Evolutionary conservation across 2,329 filamentous ascomycete species (phyloP).

Genomic region (Neoarthrinium moseri): DNA sequence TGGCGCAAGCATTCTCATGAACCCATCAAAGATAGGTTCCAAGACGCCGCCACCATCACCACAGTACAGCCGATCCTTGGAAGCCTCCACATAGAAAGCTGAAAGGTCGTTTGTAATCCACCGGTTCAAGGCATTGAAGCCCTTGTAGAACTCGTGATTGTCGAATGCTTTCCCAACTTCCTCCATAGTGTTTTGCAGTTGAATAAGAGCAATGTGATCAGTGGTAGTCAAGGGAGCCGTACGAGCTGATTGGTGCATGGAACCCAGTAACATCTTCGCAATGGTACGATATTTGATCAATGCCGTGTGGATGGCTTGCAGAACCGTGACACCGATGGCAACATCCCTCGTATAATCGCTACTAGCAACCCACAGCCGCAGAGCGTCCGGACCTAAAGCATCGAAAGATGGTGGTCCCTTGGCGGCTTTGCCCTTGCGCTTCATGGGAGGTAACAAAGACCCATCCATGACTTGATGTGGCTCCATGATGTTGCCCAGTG

Average conservation of each 20-base stretch:
- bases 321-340: conserved; percentile 72
- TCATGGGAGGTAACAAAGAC: conserved; percentile 68
- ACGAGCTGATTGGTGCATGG: conserved; percentile 56
- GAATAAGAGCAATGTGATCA: conserved; percentile 75
- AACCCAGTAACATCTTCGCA: conserved; percentile 86
- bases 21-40: conserved; percentile 66
- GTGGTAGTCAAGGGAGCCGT: conserved; percentile 53
- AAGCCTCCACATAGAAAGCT: conserved; percentile 88
- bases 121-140: conserved; percentile 68
- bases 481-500: conserved; percentile 81
- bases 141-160: conserved; percentile 81
- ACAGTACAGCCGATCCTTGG: conserved; percentile 92
- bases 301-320: conserved; percentile 73
- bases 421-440: conserved; percentile 55
- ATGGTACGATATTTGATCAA: conserved; percentile 87
- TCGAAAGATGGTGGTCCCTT: conserved; percentile 51
- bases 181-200: conserved; percentile 64
- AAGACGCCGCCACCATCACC: conserved; percentile 66
- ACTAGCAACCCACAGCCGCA: conserved; percentile 88
- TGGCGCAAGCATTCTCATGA: conserved; percentile 77
- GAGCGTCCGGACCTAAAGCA: conserved; percentile 78
- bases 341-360: conserved; percentile 91
- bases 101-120: conserved; percentile 85
- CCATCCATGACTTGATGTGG: conserved; percentile 85
- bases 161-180: conserved; percentile 65